Base-by-base conservation (phyloP, 164 flowering plant genomes). In the Magnolia kwangsiensis region DNA sequence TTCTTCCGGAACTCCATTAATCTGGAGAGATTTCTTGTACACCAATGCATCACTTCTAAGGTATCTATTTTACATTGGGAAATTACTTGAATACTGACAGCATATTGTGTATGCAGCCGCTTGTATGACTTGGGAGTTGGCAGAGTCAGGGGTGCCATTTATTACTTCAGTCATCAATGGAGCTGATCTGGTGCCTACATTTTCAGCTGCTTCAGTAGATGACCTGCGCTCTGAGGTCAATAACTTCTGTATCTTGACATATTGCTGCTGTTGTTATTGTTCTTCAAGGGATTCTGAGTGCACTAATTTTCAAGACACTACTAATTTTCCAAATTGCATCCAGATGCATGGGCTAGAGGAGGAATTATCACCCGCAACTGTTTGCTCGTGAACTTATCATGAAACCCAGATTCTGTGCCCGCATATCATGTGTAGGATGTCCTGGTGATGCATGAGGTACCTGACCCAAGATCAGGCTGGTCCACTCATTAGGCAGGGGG, bases 111-210 rank as follows among this genome's bases (percentile, higher is more conserved):
- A 19, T 87, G 84, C 91, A 95, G 98, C 92, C 87, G 98, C 98
- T 71, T 95, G 98, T 81, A 95, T 95, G 96, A 92, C 98, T 59
- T 93, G 96, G 98, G 98, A 95, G 72, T 84, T 95, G 86, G 98
- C 98, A 21, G 97, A 95, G 73, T 95, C 98, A 8, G 97, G 98
- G 78, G 82, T 72, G 78, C 83, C 86, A 49, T 91, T 93, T 71
- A 87, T 95, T 77, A 88, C 90, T 31, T 84, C 98, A 59, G 91
- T 95, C 49, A 90, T 95, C 72, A 95, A 93, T 87, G 98, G 98
- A 85, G 96, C 98, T 81, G 98, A 95, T 83, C 78, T 95, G 78
- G 97, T 95, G 70, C 98, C 98, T 73, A 93, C 98, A 64, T 95
- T 95, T 81, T 95, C 98, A 24, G 91, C 98, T 79, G 98, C 97